Base-by-base conservation (phyloP, 2,329 filamentous ascomycete genomes). In the Hymenoscyphus salicellus region DNA sequence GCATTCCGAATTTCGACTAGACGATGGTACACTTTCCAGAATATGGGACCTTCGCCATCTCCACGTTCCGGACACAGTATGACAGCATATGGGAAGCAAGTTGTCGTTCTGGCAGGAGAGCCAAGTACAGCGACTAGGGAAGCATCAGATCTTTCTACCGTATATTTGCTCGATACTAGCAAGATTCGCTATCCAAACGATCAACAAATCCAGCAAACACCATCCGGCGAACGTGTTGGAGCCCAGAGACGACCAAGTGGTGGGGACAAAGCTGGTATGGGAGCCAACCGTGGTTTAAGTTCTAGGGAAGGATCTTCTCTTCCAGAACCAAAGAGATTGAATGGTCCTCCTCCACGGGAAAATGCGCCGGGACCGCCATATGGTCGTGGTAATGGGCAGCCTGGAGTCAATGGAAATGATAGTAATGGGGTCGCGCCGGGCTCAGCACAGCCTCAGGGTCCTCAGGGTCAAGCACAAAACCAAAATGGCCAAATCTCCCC, bases 21-120 rank as follows among this genome's bases (percentile, higher is more conserved):
- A 69, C 87, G 95, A 65, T 99, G 95, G 95, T 99, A 98, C 77
- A 99, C 95, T 41, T 99, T 99, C 78, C 95, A 99, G 75, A 99
- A 99, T 75, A 99, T 99, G 95, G 95, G 95, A 0, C 93, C 93
- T 2, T 96, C 93, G 0, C 95, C 95, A 0, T 97, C 93, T 2
- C 89, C 95, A 36, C 86, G 95, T 66, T 98, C 94, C 17, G 95
- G 95, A 1, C 95, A 99, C 77, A 97, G 93, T 77, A 98, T 99
- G 95, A 98, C 95, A 1, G 89, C 93, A 1, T 92, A 94, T 68
- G 92, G 92, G 33, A 97, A 97, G 77, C 91, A 93, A 65, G 89
- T 99, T 68, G 89, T 98, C 58, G 92, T 98, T 49, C 83, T 98
- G 36, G 96, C 92, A 43, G 95, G 95, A 69, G 96, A 99, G 77